Evolutionary conservation across 2,329 filamentous ascomycete genomes (phyloP).

Genomic region (Emericellopsis atlantica): DNA sequence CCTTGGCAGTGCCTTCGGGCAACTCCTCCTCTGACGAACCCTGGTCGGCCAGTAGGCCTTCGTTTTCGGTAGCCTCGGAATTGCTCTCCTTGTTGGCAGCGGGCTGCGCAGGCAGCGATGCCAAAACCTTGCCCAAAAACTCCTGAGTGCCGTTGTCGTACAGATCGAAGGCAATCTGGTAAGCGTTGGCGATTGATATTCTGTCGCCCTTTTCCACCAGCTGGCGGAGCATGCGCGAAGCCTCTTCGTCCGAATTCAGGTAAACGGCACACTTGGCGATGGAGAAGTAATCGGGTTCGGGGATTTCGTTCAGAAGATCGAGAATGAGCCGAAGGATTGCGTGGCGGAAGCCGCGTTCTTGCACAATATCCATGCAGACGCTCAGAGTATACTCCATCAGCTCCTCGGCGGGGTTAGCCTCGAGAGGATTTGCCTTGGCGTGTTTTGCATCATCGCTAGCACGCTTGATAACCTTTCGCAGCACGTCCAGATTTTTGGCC

Average conservation of each 20-base stretch:
- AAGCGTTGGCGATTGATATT: slow-evolving; percentile 72
- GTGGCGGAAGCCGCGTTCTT: slow-evolving; percentile 74
- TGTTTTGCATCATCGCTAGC: slow-evolving; percentile 78
- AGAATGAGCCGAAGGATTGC: slow-evolving; percentile 85
- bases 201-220: slow-evolving; percentile 70
- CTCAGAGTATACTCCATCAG: slow-evolving; percentile 92
- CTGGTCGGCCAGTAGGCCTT: slow-evolving; percentile 35
- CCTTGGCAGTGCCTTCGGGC: slow-evolving; percentile 39
- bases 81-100: slow-evolving; percentile 19
- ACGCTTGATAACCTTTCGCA: slow-evolving; percentile 75
- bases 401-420: slow-evolving; percentile 60
- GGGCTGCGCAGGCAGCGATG: slow-evolving; percentile 54
- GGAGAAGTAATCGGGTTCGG: slow-evolving; percentile 90
- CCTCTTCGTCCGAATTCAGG: slow-evolving; percentile 81
- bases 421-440: slow-evolving; percentile 40
- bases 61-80: slow-evolving; percentile 29
- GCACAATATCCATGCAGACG: slow-evolving; percentile 96
- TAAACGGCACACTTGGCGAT: slow-evolving; percentile 98
- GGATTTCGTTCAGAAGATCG: slow-evolving; percentile 87
- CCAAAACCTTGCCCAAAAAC: slow-evolving; percentile 81
- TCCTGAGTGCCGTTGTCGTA: slow-evolving; percentile 99
- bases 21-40: slow-evolving; percentile 41
- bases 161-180: slow-evolving; percentile 95
- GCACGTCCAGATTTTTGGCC: slow-evolving; percentile 79
- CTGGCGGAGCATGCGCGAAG: slow-evolving; percentile 71